Evolutionary conservation across 148 eudicot species (phyloP).

Genomic region (Hydrangea macrophylla): DNA sequence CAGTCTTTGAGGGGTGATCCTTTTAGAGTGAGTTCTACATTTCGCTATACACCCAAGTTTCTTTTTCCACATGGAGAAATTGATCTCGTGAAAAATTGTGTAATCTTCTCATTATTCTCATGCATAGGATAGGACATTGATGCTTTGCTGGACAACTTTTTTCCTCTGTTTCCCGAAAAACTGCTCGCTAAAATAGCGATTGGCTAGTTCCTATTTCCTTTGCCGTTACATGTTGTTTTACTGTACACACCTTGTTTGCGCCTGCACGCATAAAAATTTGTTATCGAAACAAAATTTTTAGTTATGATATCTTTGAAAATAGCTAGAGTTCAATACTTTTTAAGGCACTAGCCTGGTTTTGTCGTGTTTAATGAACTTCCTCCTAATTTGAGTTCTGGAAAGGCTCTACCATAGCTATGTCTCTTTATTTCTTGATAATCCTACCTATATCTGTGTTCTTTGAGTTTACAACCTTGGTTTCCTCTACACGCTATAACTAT

Average conservation of each 20-base stretch:
- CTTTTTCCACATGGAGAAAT: neutral
- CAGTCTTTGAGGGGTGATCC: slow-evolving; percentile 96
- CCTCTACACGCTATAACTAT: neutral
- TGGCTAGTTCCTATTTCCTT: slow-evolving; percentile 4
- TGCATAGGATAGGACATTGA: neutral
- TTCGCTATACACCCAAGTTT: neutral
- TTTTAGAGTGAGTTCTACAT: slow-evolving; percentile 54
- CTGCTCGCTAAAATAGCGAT: neutral
- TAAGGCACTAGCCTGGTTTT: neutral
- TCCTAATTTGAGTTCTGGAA: neutral
- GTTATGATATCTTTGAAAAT: too few species aligned
- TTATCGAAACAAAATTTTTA: too few species aligned
- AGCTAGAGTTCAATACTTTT: neutral
- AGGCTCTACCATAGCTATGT: neutral
- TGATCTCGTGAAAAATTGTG: neutral
- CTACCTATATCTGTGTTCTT: neutral
- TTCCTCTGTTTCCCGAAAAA: neutral
- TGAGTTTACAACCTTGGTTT: neutral
- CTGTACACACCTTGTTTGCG: neutral
- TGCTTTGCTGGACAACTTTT: neutral
- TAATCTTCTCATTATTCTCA: neutral
- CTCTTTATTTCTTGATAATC: neutral
- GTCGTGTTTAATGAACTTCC: neutral
- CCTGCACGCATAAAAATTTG: too few species aligned
- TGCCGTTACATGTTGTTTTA: neutral